Base-by-base conservation (phyloP, 192 early-diverging fungal genomes). In the Allomyces javanicus region DNA sequence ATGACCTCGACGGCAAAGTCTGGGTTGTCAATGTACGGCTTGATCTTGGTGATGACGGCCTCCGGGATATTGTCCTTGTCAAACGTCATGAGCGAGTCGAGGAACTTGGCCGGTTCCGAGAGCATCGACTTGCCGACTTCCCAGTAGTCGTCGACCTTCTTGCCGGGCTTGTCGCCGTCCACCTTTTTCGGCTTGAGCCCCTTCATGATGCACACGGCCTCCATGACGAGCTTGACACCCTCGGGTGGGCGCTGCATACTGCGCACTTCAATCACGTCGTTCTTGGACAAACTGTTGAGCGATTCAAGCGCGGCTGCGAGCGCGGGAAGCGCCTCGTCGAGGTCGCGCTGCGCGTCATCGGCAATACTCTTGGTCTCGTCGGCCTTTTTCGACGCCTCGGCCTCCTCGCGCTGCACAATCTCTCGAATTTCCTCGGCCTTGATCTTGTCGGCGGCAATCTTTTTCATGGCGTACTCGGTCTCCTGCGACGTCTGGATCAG, bases 191-290 rank as follows among this genome's bases (percentile, higher is more conserved):
- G 71, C 55, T 84, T 87, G 72, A 89, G 82, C 21, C 95, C 95
- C 23, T 98, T 82, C 61, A 99, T 74, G 19, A 86, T 87, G 75
- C 97, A 99, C 17, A 99, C 97, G 65, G 91, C 86, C 67, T 96
- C 95, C 86, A 99, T 89, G 14, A 96, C 91, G 68, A 98, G 72
- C 73, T 97, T 95, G 66, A 99, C 96, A 1, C 86, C 87, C 68
- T 83, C 84, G 6, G 97, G 97, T 64, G 97, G 97, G 66, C 95
- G 98, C 62, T 81, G 85, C 97, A 99, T 99, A 0, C 90, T 68
- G 69, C 96, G 83, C 25, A 99, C 88, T 81, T 99, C 97, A 22
- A 90, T 89, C 72, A 99, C 78, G 64, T 97, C 92, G 68, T 96
- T 87, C 71, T 87, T 93, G 72, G 96, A 96, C 77, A 99, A 98